Base-by-base conservation (phyloP, 371 early-diverging fungal genomes). In the Circinella minor region DNA sequence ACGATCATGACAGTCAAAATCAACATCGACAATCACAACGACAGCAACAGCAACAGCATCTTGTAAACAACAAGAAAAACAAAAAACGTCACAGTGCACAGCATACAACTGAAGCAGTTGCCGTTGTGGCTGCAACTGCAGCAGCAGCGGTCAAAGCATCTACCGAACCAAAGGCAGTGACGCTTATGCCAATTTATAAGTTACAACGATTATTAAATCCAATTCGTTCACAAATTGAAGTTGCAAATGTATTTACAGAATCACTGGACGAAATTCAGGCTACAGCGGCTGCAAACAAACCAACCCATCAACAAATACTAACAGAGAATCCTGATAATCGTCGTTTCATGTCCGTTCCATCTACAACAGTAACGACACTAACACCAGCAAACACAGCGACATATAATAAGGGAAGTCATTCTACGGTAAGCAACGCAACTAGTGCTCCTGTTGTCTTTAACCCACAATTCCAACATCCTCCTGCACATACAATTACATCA, bases 221-320 rank as follows among this genome's bases (percentile, higher is more conserved):
- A 13, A 64, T 70, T 17, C 36, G 70, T 18, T 70, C 70, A 1
- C 70, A 64, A 18, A 70, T 70, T 17, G 70, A 70, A 10, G 59
- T 59, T 10, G 60, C 65, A n/a, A 70, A 65, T 36, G 60, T 70
- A 14, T 61, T 70, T 17, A 17, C 55, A 9, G 34, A 15, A 15
- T 61, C 70, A 14, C 17, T 70, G 17, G 59, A 27, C 13, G 70
- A 65, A 49, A 70, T 70, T 10, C 54, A 57, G 37, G 65, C 65
- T 11, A 59, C 63, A 17, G 43, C 55, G n/a, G 51, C 15, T 43
- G 6, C 1, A 11, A 43, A 43, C n/a, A 64, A 59, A 39, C 17
- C 36, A 38, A 39, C 63, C 7, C 17, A 43, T 18, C 47, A 55
- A n/a, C 36, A 14, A 15, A 27, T 39, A 57, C 36, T 18, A 39